Conservation (phyloP, 169 alveolate species). For the Cryptosporidium sp. region DNA sequence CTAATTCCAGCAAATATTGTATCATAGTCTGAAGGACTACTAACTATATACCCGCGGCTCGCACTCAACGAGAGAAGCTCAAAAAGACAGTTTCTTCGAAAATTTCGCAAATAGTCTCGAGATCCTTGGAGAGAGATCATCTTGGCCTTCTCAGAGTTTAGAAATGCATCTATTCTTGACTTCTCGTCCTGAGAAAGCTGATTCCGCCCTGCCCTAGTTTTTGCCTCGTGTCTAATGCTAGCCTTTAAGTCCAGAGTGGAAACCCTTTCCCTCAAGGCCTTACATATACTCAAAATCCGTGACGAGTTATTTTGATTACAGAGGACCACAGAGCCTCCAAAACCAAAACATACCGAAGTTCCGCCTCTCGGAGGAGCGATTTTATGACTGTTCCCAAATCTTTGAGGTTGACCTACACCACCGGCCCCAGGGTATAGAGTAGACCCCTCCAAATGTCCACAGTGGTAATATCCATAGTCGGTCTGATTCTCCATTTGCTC, state of each 20-base stretch:
- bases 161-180: background rate
- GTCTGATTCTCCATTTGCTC: background rate
- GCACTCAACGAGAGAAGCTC: slow-evolving; percentile 18
- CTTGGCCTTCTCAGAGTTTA: background rate
- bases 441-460: background rate
- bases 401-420: background rate
- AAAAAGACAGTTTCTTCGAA: slow-evolving; percentile 33
- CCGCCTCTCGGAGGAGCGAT: slow-evolving; percentile 46
- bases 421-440: background rate
- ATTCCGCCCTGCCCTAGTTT: background rate
- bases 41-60: background rate
- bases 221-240: slow-evolving; percentile 9
- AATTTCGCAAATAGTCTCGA: background rate
- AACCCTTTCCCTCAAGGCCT: background rate
- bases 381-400: background rate
- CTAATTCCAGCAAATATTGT: slow-evolving; percentile 11
- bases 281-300: background rate
- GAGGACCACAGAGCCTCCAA: slow-evolving; percentile 26
- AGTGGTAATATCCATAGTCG: background rate
- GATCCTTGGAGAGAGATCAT: background rate
- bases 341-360: slow-evolving; percentile 35
- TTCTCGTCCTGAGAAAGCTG: slow-evolving; percentile 3
- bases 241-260: slow-evolving; percentile 1
- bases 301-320: background rate
- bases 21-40: slow-evolving; percentile 41